A percentile compares a stretch with the other conserved stretches of the same genome.
Conservation (phyloP, 148 eudicot species). For the Cornus suecica region DNA sequence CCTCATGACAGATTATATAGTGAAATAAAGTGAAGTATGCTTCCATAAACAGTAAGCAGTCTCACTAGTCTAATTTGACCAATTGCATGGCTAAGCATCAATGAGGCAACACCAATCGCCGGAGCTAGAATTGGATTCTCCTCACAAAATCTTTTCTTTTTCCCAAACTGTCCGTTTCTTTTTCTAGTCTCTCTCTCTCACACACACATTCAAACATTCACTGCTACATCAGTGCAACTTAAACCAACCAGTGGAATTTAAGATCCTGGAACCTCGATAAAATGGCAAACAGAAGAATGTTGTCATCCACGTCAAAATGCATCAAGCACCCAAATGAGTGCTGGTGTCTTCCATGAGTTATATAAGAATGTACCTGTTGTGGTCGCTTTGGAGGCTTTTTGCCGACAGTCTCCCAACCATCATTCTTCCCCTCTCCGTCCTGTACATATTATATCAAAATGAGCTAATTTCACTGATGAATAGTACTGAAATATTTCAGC, state of each 20-base stretch:
- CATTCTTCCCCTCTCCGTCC: slow-evolving; percentile 43
- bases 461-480: not conserved
- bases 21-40: not conserved
- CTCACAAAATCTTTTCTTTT: not conserved
- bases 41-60: too few species aligned
- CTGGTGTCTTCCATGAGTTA: not conserved
- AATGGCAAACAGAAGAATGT: not conserved
- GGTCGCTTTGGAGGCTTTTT: slow-evolving; percentile 55
- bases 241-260: not conserved
- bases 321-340: not conserved
- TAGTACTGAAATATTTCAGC: not conserved
- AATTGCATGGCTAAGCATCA: too few species aligned
- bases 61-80: too few species aligned
- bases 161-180: not conserved
- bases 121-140: too few species aligned
- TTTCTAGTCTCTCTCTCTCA: not conserved
- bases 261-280: not conserved
- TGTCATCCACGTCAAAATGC: not conserved
- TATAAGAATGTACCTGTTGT: slow-evolving; percentile 45
- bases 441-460: slow-evolving; percentile 22
- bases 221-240: not conserved
- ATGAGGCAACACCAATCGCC: too few species aligned
- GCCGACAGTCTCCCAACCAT: slow-evolving; percentile 78
- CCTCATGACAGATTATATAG: not conserved
- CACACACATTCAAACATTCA: not conserved